Conservation (phyloP, 208 protist species). For the Trypanosoma scelopori region DNA sequence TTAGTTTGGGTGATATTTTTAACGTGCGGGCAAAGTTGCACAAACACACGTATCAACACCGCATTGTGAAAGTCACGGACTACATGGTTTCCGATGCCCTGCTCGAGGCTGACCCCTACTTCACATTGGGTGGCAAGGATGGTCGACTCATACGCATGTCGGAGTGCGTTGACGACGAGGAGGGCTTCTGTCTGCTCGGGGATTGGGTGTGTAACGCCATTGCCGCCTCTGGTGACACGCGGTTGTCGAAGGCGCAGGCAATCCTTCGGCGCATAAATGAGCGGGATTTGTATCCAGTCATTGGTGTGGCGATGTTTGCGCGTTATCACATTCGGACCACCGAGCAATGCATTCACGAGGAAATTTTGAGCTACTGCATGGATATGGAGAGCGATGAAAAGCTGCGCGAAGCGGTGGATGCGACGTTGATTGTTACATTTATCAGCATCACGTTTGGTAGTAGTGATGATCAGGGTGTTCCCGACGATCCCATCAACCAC, state of each 20-base stretch:
- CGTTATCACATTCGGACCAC: slow-evolving; percentile 10
- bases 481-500: slow-evolving; percentile 76
- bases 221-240: slow-evolving; percentile 43
- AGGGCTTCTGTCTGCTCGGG: slow-evolving; percentile 38
- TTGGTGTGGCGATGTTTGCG: slow-evolving; percentile 39
- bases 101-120: slow-evolving; percentile 43
- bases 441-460: slow-evolving; percentile 71
- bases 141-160: slow-evolving; percentile 20
- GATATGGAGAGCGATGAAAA: neutral
- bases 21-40: slow-evolving; percentile 76
- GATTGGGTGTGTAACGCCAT: slow-evolving; percentile 52
- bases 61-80: slow-evolving; percentile 56
- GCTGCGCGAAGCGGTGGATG: slow-evolving; percentile 6
- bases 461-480: slow-evolving; percentile 32
- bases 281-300: slow-evolving; percentile 74
- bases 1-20: slow-evolving; percentile 86
- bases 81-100: slow-evolving; percentile 82
- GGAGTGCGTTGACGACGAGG: slow-evolving; percentile 38
- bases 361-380: slow-evolving; percentile 21
- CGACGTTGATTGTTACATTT: slow-evolving; percentile 44
- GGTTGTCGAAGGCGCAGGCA: slow-evolving; percentile 42
- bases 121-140: slow-evolving; percentile 22
- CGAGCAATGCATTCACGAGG: slow-evolving; percentile 30
- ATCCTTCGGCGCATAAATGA: slow-evolving; percentile 69
- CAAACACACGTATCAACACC: slow-evolving; percentile 87